Evolutionary conservation across 2,329 filamentous ascomycete species (phyloP).

Genomic region (Bretziella fagacearum): DNA sequence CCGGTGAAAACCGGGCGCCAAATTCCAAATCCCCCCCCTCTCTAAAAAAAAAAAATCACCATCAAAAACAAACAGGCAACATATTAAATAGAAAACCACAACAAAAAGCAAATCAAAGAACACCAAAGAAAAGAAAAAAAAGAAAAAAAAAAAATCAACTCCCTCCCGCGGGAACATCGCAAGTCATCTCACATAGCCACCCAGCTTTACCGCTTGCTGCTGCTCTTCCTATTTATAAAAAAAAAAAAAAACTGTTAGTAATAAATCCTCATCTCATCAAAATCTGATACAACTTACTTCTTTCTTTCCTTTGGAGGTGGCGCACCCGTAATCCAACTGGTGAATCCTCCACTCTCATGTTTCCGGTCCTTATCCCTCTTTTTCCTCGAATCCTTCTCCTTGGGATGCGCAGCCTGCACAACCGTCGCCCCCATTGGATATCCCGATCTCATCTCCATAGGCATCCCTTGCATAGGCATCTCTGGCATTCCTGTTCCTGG

Average conservation of each 20-base stretch:
- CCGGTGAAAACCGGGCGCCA: too few species aligned
- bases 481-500: neutral
- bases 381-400: slow-evolving; percentile 7
- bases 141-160: too few species aligned
- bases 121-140: slow-evolving; percentile 12
- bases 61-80: too few species aligned
- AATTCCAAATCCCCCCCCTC: too few species aligned
- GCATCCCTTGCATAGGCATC: neutral
- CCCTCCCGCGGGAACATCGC: too few species aligned
- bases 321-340: neutral
- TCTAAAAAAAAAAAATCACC: slow-evolving; percentile 15
- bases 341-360: neutral
- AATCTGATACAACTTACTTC: neutral
- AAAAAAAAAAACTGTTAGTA: slow-evolving; percentile 14
- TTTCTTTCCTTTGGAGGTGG: neutral
- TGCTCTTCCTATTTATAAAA: slow-evolving; percentile 11
- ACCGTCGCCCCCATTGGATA: neutral
- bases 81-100: too few species aligned
- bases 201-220: slow-evolving; percentile 13
- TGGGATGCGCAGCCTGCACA: neutral
- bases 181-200: slow-evolving; percentile 15
- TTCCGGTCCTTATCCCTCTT: neutral
- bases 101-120: too few species aligned
- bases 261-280: neutral
- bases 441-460: neutral